Evolutionary conservation across 2,329 filamentous ascomycete genomes (phyloP).

Genomic region (Calonectria fujianensis): DNA sequence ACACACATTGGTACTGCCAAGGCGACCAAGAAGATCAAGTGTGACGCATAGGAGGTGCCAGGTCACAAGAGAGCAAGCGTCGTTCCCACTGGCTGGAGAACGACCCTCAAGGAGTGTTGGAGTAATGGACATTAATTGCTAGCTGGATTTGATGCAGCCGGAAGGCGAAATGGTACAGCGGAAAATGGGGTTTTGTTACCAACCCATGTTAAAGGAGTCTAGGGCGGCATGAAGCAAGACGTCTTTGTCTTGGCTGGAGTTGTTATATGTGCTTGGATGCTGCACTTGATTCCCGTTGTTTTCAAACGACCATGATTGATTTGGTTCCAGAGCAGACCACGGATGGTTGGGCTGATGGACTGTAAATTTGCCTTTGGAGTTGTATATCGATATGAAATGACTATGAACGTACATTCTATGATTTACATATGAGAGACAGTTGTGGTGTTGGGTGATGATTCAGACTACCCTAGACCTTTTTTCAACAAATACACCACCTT

Average conservation of each 20-base stretch:
- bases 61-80: constrained; percentile 23
- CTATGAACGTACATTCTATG: constrained; percentile 38
- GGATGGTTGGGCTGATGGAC: constrained; percentile 36
- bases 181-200: constrained; percentile 28
- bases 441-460: not conserved
- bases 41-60: constrained; percentile 56
- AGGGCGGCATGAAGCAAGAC: constrained; percentile 34
- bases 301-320: constrained; percentile 35
- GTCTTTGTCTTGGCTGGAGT: constrained; percentile 49
- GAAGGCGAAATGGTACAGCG: constrained; percentile 18
- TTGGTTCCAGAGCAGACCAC: constrained; percentile 49
- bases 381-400: constrained; percentile 52
- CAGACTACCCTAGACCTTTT: constrained; percentile 10
- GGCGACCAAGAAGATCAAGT: constrained; percentile 78
- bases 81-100: constrained; percentile 31
- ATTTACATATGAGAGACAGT: not conserved
- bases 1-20: constrained; percentile 95
- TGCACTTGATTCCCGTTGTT: constrained; percentile 38
- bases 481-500: not conserved
- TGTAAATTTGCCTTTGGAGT: constrained; percentile 35
- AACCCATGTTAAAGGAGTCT: constrained; percentile 29
- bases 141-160: constrained; percentile 21
- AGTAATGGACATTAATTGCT: constrained; percentile 23
- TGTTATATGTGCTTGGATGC: constrained; percentile 51
- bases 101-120: constrained; percentile 28